Evolutionary conservation across 371 early-diverging fungal genomes (phyloP).

Genomic region (Funneliformis caledonium): DNA sequence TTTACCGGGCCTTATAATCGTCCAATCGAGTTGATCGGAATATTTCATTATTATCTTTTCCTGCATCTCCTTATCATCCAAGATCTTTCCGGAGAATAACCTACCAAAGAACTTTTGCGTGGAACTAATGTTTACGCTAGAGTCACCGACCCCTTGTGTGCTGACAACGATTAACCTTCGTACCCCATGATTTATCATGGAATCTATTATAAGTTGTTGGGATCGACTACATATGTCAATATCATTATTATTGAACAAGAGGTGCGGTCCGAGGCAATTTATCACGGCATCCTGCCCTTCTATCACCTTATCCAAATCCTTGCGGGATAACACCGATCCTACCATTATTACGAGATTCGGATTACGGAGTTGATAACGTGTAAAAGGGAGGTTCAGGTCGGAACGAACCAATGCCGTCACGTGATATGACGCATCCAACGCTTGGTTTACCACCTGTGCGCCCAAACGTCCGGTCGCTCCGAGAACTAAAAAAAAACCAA

Average conservation of each 20-base stretch:
- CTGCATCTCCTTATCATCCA: constrained; percentile 8
- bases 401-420: constrained; percentile 29
- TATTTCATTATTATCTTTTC: constrained; percentile 15
- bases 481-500: background rate
- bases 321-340: constrained; percentile 10
- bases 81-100: constrained; percentile 16
- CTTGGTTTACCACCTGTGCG: constrained; percentile 29
- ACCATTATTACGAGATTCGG: constrained; percentile 34
- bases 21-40: constrained; percentile 25
- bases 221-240: constrained; percentile 14
- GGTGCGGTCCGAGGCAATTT: constrained; percentile 21
- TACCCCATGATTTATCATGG: constrained; percentile 8
- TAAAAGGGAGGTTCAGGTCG: constrained; percentile 13
- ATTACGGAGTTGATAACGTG: constrained; percentile 29
- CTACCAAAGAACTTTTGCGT: constrained; percentile 18
- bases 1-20: constrained; percentile 21
- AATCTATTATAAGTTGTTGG: constrained; percentile 11
- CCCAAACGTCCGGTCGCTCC: constrained; percentile 29
- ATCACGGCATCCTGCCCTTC: constrained; percentile 32
- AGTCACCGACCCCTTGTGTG: background rate
- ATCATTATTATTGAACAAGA: background rate
- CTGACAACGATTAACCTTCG: constrained; percentile 15
- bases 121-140: background rate
- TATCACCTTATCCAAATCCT: constrained; percentile 19
- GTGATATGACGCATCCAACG: constrained; percentile 27